These are phyloP conservation scores for Huntiella abstrusa DNA, from an alignment of 2,329 filamentous ascomycete species.

Conservation along the genomic window DNA sequence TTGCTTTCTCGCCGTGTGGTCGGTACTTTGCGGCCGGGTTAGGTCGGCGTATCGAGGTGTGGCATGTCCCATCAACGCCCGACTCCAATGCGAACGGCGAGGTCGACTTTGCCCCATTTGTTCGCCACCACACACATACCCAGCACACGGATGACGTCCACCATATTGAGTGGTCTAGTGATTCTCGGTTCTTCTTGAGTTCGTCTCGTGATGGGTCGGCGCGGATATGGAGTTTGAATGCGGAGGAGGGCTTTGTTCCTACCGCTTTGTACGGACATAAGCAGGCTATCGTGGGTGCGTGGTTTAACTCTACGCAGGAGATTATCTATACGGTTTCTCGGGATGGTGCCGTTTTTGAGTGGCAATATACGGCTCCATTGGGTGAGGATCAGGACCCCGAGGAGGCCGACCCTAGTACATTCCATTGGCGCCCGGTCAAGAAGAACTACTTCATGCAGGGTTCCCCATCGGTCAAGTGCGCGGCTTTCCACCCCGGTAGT, in stretches of 20 bases:
- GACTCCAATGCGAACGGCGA: slow-evolving; percentile 62
- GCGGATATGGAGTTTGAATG: slow-evolving; percentile 82
- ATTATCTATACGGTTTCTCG: slow-evolving; percentile 92
- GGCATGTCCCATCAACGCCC: slow-evolving; percentile 85
- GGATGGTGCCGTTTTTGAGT: slow-evolving; percentile 89
- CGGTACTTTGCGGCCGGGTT: slow-evolving; percentile 78
- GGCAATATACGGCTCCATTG: slow-evolving; percentile 48
- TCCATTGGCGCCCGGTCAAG: slow-evolving; percentile 81
- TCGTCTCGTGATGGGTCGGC: slow-evolving; percentile 83
- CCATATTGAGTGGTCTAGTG: slow-evolving; percentile 84
- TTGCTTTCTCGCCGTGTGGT: slow-evolving; percentile 81
- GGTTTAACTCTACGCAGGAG: slow-evolving; percentile 89
- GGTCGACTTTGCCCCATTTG: slow-evolving; percentile 87
- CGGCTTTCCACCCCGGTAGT: slow-evolving; percentile 70
- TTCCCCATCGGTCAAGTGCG: slow-evolving; percentile 69
- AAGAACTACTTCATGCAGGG: slow-evolving; percentile 89
- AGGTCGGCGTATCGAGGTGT: slow-evolving; percentile 78
- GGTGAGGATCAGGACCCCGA: slow-evolving; percentile 40
- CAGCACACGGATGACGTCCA: slow-evolving; percentile 79
- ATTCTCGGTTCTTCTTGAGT: slow-evolving; percentile 88
- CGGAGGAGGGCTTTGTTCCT: slow-evolving; percentile 72
- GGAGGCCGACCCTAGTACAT: slow-evolving; percentile 26
- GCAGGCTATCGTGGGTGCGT: slow-evolving; percentile 81
- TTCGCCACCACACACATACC: slow-evolving; percentile 66
- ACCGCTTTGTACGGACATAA: slow-evolving; percentile 83